Evolutionary conservation across 2,329 filamentous ascomycete species (phyloP), one percentile per base, ranked within the genome.

Genomic region (Dendryphion nanum): DNA sequence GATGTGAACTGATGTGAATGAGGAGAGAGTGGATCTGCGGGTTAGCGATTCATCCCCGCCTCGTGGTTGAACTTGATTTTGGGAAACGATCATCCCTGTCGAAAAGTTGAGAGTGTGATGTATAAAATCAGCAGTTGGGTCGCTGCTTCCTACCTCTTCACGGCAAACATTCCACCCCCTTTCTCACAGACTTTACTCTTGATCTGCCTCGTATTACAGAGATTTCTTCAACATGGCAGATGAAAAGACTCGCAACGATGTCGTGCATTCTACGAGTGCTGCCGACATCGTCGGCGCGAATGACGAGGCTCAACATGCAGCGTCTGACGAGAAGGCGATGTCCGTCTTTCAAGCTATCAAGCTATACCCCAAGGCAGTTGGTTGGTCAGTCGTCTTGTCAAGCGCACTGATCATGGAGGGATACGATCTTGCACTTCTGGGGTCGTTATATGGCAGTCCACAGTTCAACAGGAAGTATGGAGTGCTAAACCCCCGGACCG

Each of bases 401-500:
- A 90, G 85, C 1, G 88, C 85, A 60, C 88, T 95, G 59, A 81
- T 80, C 52, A 95, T 95, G 89, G 89, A 94, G 64, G 88, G 86
- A 5, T 93, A 89, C 66, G 87, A 94, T 61, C 75, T 91, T 44
- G 82, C 79, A 48, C 71, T 94, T 36, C 79, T 91, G 57, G 86
- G 84, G 65, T 89, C 87, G 63, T 85, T 90, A 53, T 89, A 79
- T 38, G 69, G 57, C 5, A 69, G 66, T 34, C 64, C 66, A 3
- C 58, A 64, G 30, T 74, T 73, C 63, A 68, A 71, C 29, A 51
- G 51, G 38, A 64, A 66, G 40, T 73, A 67, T 40, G 70, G 70
- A 18, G 54, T 60, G 0, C 55, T 57, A 20, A 52, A 60, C 14
- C 44, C 57, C 1, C 53, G 60, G 19, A 64, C 61, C 4, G 55